Evolutionary conservation across 2,329 filamentous ascomycete species (phyloP), one percentile per base, ranked within the genome.

Genomic region (Penicillium brasilianum): DNA sequence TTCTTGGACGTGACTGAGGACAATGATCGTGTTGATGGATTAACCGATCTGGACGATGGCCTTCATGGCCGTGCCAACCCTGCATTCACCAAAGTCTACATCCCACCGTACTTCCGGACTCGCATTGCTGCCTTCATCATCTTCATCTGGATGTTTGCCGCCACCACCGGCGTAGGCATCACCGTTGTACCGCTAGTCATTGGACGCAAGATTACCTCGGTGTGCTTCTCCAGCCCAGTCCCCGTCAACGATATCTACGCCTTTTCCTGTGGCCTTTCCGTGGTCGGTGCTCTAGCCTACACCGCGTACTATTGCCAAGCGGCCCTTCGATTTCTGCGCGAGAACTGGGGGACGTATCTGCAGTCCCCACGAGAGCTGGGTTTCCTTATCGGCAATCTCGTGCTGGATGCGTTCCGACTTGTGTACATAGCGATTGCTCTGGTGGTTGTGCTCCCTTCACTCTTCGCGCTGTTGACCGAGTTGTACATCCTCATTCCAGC

Each of bases 231-330:
- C 4, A 78, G 83, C 0, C 84, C 90, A 63, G 85, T 91, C 51
- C 86, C 86, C 43, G 90, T 94, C 72, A 99, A 98, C 76, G 95
- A 99, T 75, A 90, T 99, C 28, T 98, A 99, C 71, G 94, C 95
- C 13, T 97, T 97, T 75, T 96, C 92, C 55, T 88, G 95, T 32
- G 95, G 95, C 14, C 85, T 96, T 43, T 97, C 96, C 73, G 81
- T 92, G 28, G 82, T 97, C 4, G 92, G 91, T 11, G 87, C 86
- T 4, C 71, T 86, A 1, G 80, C 85, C 2, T 96, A 93, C 74
- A 77, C 85, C 44, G 67, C 84, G 30, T 79, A 87, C 66, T 85
- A 88, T 59, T 74, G 72, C 41, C 67, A 69, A 39, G 66, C 63
- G 9, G 67, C 67, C 52, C 62, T 74, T 36, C 50, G 50, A 8